Conservation (phyloP, 768 basidiomycete genomes). For the Pleurotus djamor region DNA sequence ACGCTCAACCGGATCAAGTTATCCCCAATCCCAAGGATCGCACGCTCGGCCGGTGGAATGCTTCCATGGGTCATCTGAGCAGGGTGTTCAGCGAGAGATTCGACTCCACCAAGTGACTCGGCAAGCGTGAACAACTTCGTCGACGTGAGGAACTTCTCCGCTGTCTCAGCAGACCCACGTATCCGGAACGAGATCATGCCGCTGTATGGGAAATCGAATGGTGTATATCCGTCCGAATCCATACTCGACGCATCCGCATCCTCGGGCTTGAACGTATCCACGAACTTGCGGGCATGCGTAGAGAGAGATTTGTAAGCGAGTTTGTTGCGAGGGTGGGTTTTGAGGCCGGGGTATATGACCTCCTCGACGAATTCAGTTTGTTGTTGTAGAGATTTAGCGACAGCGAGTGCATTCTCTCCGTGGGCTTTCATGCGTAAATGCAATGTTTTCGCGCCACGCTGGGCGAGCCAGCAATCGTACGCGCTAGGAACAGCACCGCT, state of each 20-base stretch:
- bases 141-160: conserved; percentile 65
- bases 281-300: conserved; percentile 67
- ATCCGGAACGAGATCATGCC: conserved; percentile 87
- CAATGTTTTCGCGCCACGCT: conserved; percentile 90
- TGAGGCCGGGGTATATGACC: conserved; percentile 86
- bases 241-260: conserved; percentile 23
- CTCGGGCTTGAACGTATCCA: conserved; percentile 32
- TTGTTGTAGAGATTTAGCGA: conserved; percentile 60
- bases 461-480: conserved; percentile 88
- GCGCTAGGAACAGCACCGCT: conserved; percentile 83
- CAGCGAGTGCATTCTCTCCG: conserved; percentile 74
- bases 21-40: conserved; percentile 71
- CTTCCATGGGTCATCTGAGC: conserved; percentile 87
- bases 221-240: conserved; percentile 23
- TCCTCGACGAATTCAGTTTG: conserved; percentile 60
- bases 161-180: conserved; percentile 52
- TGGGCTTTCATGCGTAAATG: conserved; percentile 86
- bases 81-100: conserved; percentile 87
- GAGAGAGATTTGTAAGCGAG: conserved; percentile 63
- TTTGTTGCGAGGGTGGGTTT: conserved; percentile 60
- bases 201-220: conserved; percentile 76
- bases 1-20: conserved; percentile 79
- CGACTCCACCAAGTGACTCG: conserved; percentile 90
- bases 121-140: conserved; percentile 77
- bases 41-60: conserved; percentile 68